Evolutionary conservation across 805 yeast species (phyloP), one percentile per base, ranked within the genome.

Genomic region (Yarrowia alimentaria): DNA sequence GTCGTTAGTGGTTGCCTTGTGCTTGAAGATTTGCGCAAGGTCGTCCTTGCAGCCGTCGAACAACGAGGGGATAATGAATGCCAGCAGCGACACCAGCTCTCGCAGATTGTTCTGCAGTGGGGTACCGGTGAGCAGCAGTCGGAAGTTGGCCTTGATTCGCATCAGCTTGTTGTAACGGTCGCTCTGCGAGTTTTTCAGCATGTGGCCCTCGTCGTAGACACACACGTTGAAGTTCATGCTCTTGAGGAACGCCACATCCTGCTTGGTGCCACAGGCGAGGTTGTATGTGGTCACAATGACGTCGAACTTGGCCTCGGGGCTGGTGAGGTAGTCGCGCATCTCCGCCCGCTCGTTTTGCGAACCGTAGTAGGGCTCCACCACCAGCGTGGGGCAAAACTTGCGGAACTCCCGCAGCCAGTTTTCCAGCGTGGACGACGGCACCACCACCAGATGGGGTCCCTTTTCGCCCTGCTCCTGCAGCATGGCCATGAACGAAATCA

Each of bases 181-280:
- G 22, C 93, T 79, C 54, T 77, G 73, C 3, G 95, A 85, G 66
- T 93, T 93, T 64, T 93, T 93, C 58, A 93, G 73, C 86, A 93
- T 82, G 66, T 93, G 99, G 2, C 99, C 99, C 71, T 93, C 99
- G 66, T 93, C 99, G 63, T 87, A 93, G 1, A 93, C 91, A 55
- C 95, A 80, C 57, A 84, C 86, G 64, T 93, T 88, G 66, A 93
- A 93, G 17, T 78, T 74, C 60, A 82, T 79, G 56, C 77, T 74
- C 61, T 80, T 80, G 58, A 93, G 72, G 61, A 93, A 93, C 21
- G 82, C 77, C 59, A 81, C 79, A 65, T 93, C 99, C 38, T 77
- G 76, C 58, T 87, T 83, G 37, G 84, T 77, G 13, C 96, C 96
- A 13, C 94, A 80, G 0, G 98, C 96, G 57, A 93, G 70, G 57